Conservation (phyloP, 2,329 filamentous ascomycete species). For the Cyclaneusma minus region DNA sequence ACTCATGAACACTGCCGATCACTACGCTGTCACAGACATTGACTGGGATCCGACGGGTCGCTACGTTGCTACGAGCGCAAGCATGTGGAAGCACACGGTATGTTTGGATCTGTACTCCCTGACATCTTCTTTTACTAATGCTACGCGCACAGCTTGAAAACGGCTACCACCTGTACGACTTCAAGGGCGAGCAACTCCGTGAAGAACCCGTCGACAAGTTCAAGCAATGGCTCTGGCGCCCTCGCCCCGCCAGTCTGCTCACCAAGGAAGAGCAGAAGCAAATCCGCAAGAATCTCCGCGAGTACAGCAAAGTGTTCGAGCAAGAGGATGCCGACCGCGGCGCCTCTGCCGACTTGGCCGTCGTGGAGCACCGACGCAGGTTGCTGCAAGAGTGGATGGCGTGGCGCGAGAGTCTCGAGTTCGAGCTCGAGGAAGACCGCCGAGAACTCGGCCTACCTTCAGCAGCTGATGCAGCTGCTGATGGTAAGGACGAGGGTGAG, state of each 20-base stretch:
- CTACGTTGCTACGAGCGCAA: conserved; percentile 86
- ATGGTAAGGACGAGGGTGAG: conserved; percentile 47
- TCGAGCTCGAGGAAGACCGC: conserved; percentile 58
- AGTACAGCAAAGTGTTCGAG: conserved; percentile 90
- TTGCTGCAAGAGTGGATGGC: conserved; percentile 78
- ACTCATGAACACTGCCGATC: conserved; percentile 83
- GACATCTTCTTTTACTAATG: conserved; percentile 11
- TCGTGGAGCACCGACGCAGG: conserved; percentile 73
- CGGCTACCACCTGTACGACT: conserved; percentile 95
- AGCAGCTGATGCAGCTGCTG: conserved; percentile 47
- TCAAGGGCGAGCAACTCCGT: conserved; percentile 74
- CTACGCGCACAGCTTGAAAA: conserved; percentile 70
- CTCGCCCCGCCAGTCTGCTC: conserved; percentile 78
- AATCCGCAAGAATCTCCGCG: conserved; percentile 94
- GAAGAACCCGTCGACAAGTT: conserved; percentile 93
- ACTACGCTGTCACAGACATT: conserved; percentile 94
- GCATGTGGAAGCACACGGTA: conserved; percentile 91
- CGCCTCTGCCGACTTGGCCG: conserved; percentile 83
- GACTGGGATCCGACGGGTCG: conserved; percentile 97
- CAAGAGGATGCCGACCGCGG: conserved; percentile 89
- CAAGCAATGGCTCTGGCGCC: conserved; percentile 94
- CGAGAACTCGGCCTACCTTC: conserved; percentile 48
- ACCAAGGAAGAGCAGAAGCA: conserved; percentile 95
- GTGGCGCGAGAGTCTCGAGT: conserved; percentile 63
- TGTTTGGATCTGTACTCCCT: conserved; percentile 21